Evolutionary conservation across 208 protist species (phyloP).

Genomic region (Crithidia mellificae): DNA sequence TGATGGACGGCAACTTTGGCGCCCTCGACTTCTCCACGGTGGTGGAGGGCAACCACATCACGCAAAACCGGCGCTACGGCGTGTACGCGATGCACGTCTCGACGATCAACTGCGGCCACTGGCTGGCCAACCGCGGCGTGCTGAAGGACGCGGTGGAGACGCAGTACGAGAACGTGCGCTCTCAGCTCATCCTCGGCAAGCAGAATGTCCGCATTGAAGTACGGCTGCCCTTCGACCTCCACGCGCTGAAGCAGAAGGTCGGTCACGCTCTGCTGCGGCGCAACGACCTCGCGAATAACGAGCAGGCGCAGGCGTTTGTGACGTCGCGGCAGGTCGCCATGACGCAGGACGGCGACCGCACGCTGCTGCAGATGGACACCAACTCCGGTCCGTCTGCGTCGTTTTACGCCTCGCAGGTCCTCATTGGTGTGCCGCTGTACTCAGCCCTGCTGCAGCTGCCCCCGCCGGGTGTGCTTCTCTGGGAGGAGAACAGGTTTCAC

Average conservation of each 20-base stretch:
- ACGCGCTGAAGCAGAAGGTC: constrained; percentile 33
- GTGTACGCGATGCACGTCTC: constrained; percentile 74
- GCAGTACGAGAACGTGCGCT: constrained; percentile 48
- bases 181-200: constrained; percentile 42
- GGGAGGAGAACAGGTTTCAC: constrained; percentile 67
- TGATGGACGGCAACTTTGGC: constrained; percentile 18
- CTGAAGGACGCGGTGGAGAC: constrained; percentile 41
- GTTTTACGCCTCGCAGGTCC: constrained; percentile 61
- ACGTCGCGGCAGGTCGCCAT: constrained; percentile 71
- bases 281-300: constrained; percentile 74
- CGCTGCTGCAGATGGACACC: constrained; percentile 80
- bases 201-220: constrained; percentile 13
- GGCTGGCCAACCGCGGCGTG: constrained; percentile 29
- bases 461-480: constrained; percentile 62
- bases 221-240: constrained; percentile 40
- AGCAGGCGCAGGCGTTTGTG: constrained; percentile 47
- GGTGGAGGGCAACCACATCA: constrained; percentile 69
- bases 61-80: constrained; percentile 47
- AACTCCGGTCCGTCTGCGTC: constrained; percentile 38
- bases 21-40: constrained; percentile 37
- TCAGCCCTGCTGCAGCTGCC: constrained; percentile 56
- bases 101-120: constrained; percentile 43
- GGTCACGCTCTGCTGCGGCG: constrained; percentile 51
- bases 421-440: constrained; percentile 55
- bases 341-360: constrained; percentile 40